phyloP scores from a whole-genome alignment of 1,284 basidiomycete genomes.

The Ustilago sp. region DNA sequence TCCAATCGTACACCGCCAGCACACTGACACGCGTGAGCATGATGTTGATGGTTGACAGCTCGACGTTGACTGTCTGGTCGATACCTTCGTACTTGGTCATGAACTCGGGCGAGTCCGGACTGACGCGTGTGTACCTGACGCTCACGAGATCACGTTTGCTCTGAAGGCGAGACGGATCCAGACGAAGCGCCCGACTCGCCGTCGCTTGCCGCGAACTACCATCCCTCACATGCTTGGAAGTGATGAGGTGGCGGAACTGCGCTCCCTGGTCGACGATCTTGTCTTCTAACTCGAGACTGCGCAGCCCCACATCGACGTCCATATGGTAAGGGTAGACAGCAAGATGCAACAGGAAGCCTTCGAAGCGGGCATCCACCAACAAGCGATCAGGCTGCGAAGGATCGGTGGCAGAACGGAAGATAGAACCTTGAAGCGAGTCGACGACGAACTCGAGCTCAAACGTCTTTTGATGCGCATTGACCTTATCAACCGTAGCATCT shows the following conservation, averaged over 20 bases:
- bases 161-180: slow-evolving; percentile 34
- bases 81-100: slow-evolving; percentile 84
- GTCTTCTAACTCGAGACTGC: slow-evolving; percentile 73
- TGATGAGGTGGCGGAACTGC: slow-evolving; percentile 77
- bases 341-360: slow-evolving; percentile 75
- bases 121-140: slow-evolving; percentile 84
- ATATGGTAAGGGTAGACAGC: slow-evolving; percentile 75
- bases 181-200: slow-evolving; percentile 33
- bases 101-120: slow-evolving; percentile 89
- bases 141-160: slow-evolving; percentile 77
- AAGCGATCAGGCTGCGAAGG: slow-evolving; percentile 76
- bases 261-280: slow-evolving; percentile 76
- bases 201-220: slow-evolving; percentile 34
- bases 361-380: slow-evolving; percentile 83
- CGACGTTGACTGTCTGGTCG: slow-evolving; percentile 87
- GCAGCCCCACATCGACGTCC: slow-evolving; percentile 85
- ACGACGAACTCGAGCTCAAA: slow-evolving; percentile 93
- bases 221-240: slow-evolving; percentile 74
- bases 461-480: slow-evolving; percentile 78
- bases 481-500: slow-evolving; percentile 60
- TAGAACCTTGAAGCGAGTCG: slow-evolving; percentile 83
- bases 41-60: slow-evolving; percentile 92
- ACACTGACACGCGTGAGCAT: slow-evolving; percentile 91
- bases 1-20: slow-evolving; percentile 91
- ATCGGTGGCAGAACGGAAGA: slow-evolving; percentile 77